Evolutionary conservation across 1,284 basidiomycete genomes (phyloP).

Genomic region (Amylostereum areolatum): DNA sequence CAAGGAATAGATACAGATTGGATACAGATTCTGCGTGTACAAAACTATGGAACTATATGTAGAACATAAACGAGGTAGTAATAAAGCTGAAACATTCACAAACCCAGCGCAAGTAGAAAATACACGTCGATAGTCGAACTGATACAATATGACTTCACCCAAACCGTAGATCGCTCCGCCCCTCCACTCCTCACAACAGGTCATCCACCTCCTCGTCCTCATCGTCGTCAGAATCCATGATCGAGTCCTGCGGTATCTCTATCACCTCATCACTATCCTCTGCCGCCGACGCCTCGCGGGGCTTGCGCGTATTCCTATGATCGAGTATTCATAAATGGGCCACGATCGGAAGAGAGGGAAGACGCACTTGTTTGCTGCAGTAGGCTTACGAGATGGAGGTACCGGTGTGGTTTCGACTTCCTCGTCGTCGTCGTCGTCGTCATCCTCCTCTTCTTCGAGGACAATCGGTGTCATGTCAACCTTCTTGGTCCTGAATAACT

Average conservation of each 20-base stretch:
- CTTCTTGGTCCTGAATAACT: slow-evolving; percentile 18
- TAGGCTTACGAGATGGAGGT: slow-evolving; percentile 11
- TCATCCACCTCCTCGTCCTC: background rate
- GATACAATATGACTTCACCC: too few species aligned
- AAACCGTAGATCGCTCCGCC: background rate
- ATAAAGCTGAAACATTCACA: too few species aligned
- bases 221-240: slow-evolving; percentile 7
- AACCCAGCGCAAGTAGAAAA: too few species aligned
- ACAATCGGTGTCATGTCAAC: slow-evolving; percentile 13
- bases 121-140: too few species aligned
- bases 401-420: slow-evolving; percentile 25
- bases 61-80: too few species aligned
- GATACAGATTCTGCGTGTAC: too few species aligned
- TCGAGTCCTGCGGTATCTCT: slow-evolving; percentile 12
- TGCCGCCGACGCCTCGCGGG: background rate
- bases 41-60: too few species aligned
- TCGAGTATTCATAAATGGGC: background rate
- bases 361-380: background rate
- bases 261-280: slow-evolving; percentile 1
- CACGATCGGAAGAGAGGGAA: background rate
- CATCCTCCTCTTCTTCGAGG: slow-evolving; percentile 14
- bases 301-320: background rate
- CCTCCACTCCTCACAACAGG: background rate
- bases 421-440: slow-evolving; percentile 24
- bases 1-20: too few species aligned